Base-by-base conservation (phyloP, 192 early-diverging fungal species). In the Coemansia sp. region DNA sequence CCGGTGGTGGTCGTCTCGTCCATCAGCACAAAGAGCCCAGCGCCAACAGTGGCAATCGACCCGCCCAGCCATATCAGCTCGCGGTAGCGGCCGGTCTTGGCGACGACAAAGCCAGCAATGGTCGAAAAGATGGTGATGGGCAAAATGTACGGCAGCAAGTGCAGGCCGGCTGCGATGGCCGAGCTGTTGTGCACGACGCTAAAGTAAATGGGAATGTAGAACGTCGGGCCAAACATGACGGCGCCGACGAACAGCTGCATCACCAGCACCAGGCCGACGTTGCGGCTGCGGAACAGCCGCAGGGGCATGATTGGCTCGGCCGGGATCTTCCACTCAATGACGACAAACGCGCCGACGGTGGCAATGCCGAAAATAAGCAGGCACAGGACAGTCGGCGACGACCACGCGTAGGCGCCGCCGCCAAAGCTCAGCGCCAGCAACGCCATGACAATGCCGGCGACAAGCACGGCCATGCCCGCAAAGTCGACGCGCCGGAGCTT, bases 111-210 rank as follows among this genome's bases (percentile, higher is more conserved):
- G 32, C 95, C 94, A 21, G 88, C 80, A 23, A 74, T 52, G 46
- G 95, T 88, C 38, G 87, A 80, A 38, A 88, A 63, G 32, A 92
- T 26, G 35, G 89, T 87, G n/a, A 90, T 73, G 38, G 85, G 84
- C 39, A 93, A 63, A 42, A 96, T 86, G n/a, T 92, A 72, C 1
- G 95, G 93, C 47, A 98, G 75, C 52, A 90, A 73, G 55, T 90
- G 84, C 30, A 98, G 59, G 23, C 94, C 93, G 11, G 91, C 82
- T 3, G 70, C 10, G 7, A 91, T 91, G 5, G 96, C 89, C 44
- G 88, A 72, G 28, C 85, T 72, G 64, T 89, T 88, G 52, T 85
- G 76, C n/a, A 93, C 91, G 46, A 94, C 73, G 67, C 83, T 87
- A 70, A 86, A 92, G 39, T 82, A 89, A 19, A 91, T 62, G 38